Evolutionary conservation across 2,329 filamentous ascomycete species (phyloP).

Genomic region (Xylariaceae sp.): DNA sequence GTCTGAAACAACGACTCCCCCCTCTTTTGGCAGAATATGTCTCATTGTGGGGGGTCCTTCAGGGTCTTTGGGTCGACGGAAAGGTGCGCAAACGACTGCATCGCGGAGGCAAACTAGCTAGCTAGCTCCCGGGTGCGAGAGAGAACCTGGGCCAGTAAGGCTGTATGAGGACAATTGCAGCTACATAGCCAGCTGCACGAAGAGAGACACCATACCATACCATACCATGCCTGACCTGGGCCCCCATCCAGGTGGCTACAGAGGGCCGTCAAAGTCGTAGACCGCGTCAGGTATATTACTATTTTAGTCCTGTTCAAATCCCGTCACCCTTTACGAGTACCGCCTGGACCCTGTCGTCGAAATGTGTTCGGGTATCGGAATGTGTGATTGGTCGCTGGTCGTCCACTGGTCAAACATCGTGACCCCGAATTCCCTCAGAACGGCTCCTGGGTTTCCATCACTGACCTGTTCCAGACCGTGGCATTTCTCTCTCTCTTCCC

Average conservation of each 20-base stretch:
- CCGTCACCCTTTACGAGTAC: conserved; percentile 5
- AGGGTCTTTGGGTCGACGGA: conserved; percentile 34
- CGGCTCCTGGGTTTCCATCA: background rate
- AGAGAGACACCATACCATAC: conserved; percentile 25
- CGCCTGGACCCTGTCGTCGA: conserved; percentile 8
- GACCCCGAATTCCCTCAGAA: background rate
- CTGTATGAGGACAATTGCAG: conserved; percentile 29
- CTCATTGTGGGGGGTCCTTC: conserved; percentile 26
- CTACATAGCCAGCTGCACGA: conserved; percentile 18
- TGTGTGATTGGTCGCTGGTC: conserved; percentile 13
- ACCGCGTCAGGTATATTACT: conserved; percentile 5
- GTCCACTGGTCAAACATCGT: conserved; percentile 15
- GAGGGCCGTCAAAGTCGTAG: background rate
- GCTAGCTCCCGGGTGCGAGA: conserved; percentile 14
- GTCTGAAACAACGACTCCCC: conserved; percentile 26
- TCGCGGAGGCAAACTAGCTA: conserved; percentile 23
- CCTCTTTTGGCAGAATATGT: conserved; percentile 18
- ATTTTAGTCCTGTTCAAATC: conserved; percentile 17
- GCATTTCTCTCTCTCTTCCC: background rate
- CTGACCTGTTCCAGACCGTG: conserved; percentile 4
- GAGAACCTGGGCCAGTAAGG: conserved; percentile 8
- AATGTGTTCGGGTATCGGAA: conserved; percentile 14
- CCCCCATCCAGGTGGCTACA: conserved; percentile 1
- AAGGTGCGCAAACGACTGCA: conserved; percentile 37
- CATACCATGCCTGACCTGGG: conserved; percentile 14